A percentile compares a stretch with the other conserved stretches of the same genome.
These are phyloP conservation scores for Vachellia collinsii DNA, from an alignment of 306 rosid genomes.

Conservation along the genomic window DNA sequence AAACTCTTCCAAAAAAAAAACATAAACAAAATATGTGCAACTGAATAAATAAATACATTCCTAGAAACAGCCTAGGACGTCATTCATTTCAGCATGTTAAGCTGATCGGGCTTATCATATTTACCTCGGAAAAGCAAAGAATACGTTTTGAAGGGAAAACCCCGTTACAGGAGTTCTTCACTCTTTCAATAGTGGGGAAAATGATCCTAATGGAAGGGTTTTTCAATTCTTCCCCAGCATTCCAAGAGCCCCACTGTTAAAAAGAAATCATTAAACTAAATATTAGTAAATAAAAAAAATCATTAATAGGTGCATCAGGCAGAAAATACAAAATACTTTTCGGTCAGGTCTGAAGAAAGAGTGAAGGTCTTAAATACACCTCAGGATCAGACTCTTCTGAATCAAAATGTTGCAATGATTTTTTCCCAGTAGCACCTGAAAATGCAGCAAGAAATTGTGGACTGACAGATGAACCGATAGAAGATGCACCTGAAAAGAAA, in stretches of 20 bases:
- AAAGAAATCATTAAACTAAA: constrained; percentile 32
- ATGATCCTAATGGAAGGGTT: constrained; percentile 69
- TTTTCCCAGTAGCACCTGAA: constrained; percentile 82
- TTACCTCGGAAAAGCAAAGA: constrained; percentile 85
- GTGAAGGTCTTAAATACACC: constrained; percentile 44
- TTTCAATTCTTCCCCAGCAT: constrained; percentile 64
- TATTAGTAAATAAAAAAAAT: constrained; percentile 30
- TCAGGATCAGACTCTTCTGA: constrained; percentile 90
- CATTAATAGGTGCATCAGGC: constrained; percentile 19
- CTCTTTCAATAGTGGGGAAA: constrained; percentile 80
- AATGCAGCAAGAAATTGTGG: constrained; percentile 72
- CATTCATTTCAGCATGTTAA: constrained; percentile 19
- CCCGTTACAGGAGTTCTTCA: constrained; percentile 58
- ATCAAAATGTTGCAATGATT: constrained; percentile 61
- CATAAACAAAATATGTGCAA: neutral
- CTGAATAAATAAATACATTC: neutral
- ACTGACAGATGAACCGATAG: constrained; percentile 71
- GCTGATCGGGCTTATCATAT: constrained; percentile 30
- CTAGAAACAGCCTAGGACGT: neutral
- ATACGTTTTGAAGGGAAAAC: constrained; percentile 67
- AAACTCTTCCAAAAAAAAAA: constrained; percentile 4
- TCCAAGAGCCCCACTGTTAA: constrained; percentile 88
- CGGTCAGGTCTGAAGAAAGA: constrained; percentile 19
- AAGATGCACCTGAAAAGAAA: constrained; percentile 66
- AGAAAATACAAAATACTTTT: constrained; percentile 31